Evolutionary conservation across 1,139 yeast genomes (phyloP).

Genomic region (Arxiozyma heterogenica): DNA sequence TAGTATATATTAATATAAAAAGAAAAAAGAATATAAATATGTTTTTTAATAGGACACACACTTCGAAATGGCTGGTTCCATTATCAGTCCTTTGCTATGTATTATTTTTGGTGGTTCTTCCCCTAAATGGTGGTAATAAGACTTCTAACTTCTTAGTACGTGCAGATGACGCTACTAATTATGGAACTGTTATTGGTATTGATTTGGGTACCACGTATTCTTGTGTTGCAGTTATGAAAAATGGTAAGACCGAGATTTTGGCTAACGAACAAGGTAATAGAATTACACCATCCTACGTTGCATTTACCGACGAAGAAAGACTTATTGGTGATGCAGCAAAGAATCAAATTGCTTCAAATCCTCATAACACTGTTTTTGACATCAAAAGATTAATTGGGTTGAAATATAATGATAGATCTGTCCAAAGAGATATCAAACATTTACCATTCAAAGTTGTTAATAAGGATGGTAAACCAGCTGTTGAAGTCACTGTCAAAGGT

Average conservation of each 20-base stretch:
- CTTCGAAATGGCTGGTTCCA: slow-evolving; percentile 39
- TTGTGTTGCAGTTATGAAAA: slow-evolving; percentile 90
- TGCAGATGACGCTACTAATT: slow-evolving; percentile 44
- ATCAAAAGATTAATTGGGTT: slow-evolving; percentile 82
- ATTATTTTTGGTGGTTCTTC: slow-evolving; percentile 48
- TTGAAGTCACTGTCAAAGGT: slow-evolving; percentile 58
- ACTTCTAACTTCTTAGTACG: slow-evolving; percentile 15
- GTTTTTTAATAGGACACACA: slow-evolving; percentile 29
- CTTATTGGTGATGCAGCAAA: slow-evolving; percentile 92
- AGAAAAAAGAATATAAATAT: slow-evolving; percentile 3
- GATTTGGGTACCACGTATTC: slow-evolving; percentile 86
- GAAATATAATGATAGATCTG: slow-evolving; percentile 62
- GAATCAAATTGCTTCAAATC: slow-evolving; percentile 83
- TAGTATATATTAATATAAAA: too few species aligned
- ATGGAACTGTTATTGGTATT: slow-evolving; percentile 69
- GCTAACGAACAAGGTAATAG: slow-evolving; percentile 96
- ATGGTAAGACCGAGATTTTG: slow-evolving; percentile 82
- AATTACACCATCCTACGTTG: slow-evolving; percentile 86
- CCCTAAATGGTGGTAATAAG: slow-evolving; percentile 36
- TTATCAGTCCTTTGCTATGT: slow-evolving; percentile 50
- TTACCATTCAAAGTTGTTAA: slow-evolving; percentile 65
- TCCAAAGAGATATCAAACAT: slow-evolving; percentile 75
- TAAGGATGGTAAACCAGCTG: slow-evolving; percentile 72
- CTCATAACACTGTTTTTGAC: slow-evolving; percentile 71
- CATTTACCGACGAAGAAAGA: slow-evolving; percentile 77